Conservation (phyloP, 495 filamentous ascomycete species). For the Talaromyces liani region DNA sequence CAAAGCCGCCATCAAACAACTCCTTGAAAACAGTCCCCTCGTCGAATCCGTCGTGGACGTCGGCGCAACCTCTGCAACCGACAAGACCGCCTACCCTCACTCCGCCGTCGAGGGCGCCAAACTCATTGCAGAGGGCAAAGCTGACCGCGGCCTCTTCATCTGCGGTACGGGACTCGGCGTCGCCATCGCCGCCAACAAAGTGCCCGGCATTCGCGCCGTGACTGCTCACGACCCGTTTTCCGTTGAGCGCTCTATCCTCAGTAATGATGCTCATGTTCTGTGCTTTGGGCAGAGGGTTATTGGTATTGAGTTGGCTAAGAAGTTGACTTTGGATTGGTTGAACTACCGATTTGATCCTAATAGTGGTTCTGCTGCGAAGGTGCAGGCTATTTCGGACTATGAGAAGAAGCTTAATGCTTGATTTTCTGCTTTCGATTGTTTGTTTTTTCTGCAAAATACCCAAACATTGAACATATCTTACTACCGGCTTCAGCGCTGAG, state of each 20-base stretch:
- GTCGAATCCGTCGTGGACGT: constrained; percentile 65
- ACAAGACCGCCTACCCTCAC: constrained; percentile 82
- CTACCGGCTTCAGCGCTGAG: not conserved
- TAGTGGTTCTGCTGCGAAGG: constrained; percentile 66
- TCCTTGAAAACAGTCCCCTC: constrained; percentile 58
- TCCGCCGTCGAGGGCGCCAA: constrained; percentile 64
- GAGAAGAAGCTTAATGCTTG: constrained; percentile 46
- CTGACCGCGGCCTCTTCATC: constrained; percentile 75
- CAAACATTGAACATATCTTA: not conserved
- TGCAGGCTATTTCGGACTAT: constrained; percentile 65
- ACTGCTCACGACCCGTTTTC: constrained; percentile 82
- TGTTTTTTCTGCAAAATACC: not conserved
- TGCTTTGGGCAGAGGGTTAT: constrained; percentile 85
- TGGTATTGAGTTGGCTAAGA: constrained; percentile 69
- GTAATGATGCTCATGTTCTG: constrained; percentile 82
- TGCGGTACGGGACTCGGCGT: constrained; percentile 84
- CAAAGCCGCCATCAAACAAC: constrained; percentile 70
- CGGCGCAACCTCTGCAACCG: constrained; percentile 53
- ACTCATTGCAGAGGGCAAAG: constrained; percentile 58
- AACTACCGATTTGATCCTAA: constrained; percentile 72
- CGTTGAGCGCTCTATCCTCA: constrained; percentile 73
- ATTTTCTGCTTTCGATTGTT: constrained; percentile 7
- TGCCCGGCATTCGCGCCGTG: constrained; percentile 75
- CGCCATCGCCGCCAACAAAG: constrained; percentile 81
- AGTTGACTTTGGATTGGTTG: constrained; percentile 74